These are phyloP conservation scores for Linnemannia elongata DNA, from an alignment of 192 early-diverging fungal genomes.

Conservation along the genomic window DNA sequence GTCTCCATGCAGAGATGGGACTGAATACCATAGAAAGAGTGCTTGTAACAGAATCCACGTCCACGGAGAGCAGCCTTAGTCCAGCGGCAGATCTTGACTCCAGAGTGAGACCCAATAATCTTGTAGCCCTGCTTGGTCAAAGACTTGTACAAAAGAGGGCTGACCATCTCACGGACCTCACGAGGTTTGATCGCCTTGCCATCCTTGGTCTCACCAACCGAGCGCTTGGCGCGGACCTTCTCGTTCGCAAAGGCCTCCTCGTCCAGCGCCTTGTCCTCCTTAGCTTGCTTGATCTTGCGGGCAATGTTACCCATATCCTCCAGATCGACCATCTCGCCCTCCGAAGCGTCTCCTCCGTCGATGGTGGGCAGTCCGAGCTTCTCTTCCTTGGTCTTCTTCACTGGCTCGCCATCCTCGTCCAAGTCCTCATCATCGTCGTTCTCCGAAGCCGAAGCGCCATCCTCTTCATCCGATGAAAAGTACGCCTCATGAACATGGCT, in stretches of 20 bases:
- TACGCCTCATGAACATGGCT: slow-evolving; percentile 62
- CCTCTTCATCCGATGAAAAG: slow-evolving; percentile 61
- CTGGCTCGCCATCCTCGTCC: slow-evolving; percentile 38
- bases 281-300: slow-evolving; percentile 68
- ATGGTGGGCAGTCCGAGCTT: slow-evolving; percentile 53
- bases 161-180: slow-evolving; percentile 77
- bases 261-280: slow-evolving; percentile 64
- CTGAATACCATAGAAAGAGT: slow-evolving; percentile 83
- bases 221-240: slow-evolving; percentile 61
- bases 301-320: slow-evolving; percentile 82
- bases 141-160: slow-evolving; percentile 74
- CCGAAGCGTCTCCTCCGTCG: slow-evolving; percentile 61
- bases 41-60: slow-evolving; percentile 82
- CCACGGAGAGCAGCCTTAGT: slow-evolving; percentile 80
- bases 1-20: slow-evolving; percentile 83
- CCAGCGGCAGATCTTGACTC: slow-evolving; percentile 86
- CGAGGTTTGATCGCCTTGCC: slow-evolving; percentile 42
- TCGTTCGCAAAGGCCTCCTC: slow-evolving; percentile 62
- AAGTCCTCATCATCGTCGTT: slow-evolving; percentile 62
- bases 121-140: slow-evolving; percentile 84
- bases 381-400: slow-evolving; percentile 51
- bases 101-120: slow-evolving; percentile 78
- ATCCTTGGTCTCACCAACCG: slow-evolving; percentile 54
- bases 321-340: slow-evolving; percentile 75
- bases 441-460: slow-evolving; percentile 68